Evolutionary conservation across 495 filamentous ascomycete genomes (phyloP).

Genomic region (Xylaria grammica): DNA sequence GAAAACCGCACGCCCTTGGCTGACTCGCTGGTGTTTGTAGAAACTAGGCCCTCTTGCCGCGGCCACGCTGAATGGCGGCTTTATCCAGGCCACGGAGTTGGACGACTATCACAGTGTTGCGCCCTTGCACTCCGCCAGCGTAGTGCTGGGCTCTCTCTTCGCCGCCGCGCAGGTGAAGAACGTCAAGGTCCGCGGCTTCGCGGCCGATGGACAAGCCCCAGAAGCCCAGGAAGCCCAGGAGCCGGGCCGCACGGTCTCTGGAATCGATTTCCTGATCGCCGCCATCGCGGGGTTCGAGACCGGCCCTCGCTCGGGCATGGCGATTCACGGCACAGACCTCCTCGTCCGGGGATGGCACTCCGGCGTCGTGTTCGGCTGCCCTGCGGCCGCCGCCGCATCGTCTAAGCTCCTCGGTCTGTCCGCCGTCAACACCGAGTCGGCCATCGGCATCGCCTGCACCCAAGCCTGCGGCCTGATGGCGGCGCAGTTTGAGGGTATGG

Average conservation of each 20-base stretch:
- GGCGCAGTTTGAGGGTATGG: constrained; percentile 49
- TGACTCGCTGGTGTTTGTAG: not conserved
- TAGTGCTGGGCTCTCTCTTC: constrained; percentile 48
- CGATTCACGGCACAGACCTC: constrained; percentile 45
- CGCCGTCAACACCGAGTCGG: constrained; percentile 39
- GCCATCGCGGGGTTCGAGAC: constrained; percentile 46
- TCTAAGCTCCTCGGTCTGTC: constrained; percentile 44
- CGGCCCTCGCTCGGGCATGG: constrained; percentile 48
- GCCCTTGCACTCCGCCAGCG: constrained; percentile 43
- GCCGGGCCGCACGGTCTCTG: constrained; percentile 4
- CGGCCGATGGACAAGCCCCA: constrained; percentile 25
- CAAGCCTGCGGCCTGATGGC: constrained; percentile 50
- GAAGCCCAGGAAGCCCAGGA: not conserved
- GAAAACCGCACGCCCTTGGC: not conserved
- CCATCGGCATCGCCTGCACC: constrained; percentile 50
- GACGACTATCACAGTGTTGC: constrained; percentile 51
- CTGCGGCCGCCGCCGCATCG: constrained; percentile 46
- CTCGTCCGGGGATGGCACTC: constrained; percentile 52
- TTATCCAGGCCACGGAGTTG: constrained; percentile 50
- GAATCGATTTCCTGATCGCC: constrained; percentile 40
- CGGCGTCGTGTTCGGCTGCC: constrained; percentile 50
- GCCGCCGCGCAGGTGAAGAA: constrained; percentile 37
- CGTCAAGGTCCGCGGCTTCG: constrained; percentile 10
- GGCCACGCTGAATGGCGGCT: constrained; percentile 48
- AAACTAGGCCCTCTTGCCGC: constrained; percentile 39